Conservation (phyloP, 2,329 filamentous ascomycete species). For the Aaosphaeria arxii region DNA sequence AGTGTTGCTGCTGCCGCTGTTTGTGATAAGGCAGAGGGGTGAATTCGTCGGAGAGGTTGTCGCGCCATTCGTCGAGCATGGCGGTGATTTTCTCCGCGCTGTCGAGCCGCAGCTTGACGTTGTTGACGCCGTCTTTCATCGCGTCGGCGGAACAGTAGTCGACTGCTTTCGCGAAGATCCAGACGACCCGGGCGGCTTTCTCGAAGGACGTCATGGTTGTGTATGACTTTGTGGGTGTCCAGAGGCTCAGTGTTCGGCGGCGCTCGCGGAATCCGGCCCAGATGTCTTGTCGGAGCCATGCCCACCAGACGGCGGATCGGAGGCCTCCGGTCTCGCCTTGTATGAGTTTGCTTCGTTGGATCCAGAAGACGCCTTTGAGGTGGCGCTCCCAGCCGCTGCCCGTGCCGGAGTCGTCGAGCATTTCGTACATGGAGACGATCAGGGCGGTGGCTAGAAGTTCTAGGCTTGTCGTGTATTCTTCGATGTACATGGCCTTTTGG, state of each 20-base stretch:
- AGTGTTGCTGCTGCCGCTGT: neutral
- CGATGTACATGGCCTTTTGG: slow-evolving; percentile 54
- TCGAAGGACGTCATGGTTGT: slow-evolving; percentile 47
- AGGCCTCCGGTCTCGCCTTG: slow-evolving; percentile 55
- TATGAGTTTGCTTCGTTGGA: slow-evolving; percentile 57
- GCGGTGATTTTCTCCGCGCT: neutral
- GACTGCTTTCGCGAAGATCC: slow-evolving; percentile 52
- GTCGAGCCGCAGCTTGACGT: neutral
- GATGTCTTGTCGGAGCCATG: slow-evolving; percentile 60
- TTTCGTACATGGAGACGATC: slow-evolving; percentile 61
- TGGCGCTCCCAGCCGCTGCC: slow-evolving; percentile 58
- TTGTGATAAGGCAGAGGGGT: neutral
- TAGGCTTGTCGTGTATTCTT: slow-evolving; percentile 52
- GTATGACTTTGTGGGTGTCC: slow-evolving; percentile 49
- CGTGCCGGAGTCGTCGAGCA: slow-evolving; percentile 54
- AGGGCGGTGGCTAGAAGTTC: slow-evolving; percentile 57
- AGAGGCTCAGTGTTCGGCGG: slow-evolving; percentile 53
- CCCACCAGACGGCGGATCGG: slow-evolving; percentile 59
- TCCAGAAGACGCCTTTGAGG: slow-evolving; percentile 61
- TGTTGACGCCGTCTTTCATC: neutral
- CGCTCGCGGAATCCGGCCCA: slow-evolving; percentile 60
- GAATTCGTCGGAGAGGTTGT: neutral
- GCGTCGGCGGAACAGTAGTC: slow-evolving; percentile 35
- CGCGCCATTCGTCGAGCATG: neutral
- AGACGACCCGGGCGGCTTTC: slow-evolving; percentile 49